phyloP scores from a whole-genome alignment of 192 early-diverging fungal genomes.

The Lobosporangium transversale region DNA sequence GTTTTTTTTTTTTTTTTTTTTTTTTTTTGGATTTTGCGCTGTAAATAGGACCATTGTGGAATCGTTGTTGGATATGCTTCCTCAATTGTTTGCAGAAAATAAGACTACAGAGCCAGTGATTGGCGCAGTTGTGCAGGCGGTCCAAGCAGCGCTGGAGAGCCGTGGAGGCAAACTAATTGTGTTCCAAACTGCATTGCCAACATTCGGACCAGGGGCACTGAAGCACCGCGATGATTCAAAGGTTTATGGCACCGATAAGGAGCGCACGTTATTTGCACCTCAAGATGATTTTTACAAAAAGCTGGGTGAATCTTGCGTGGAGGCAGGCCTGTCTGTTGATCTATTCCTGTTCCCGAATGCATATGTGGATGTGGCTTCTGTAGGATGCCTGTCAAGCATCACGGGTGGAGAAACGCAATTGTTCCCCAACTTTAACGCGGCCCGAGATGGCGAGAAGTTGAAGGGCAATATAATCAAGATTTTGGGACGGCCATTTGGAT shows the following conservation, averaged over 20 bases:
- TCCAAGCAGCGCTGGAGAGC: conserved; percentile 75
- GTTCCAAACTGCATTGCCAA: conserved; percentile 91
- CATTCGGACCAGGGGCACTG: conserved; percentile 87
- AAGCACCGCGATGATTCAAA: conserved; percentile 91
- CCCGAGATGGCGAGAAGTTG: conserved; percentile 77
- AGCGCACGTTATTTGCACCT: conserved; percentile 85
- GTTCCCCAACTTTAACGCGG: conserved; percentile 85
- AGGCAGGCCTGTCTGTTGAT: conserved; percentile 86
- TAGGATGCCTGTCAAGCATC: conserved; percentile 79
- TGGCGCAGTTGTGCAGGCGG: conserved; percentile 83
- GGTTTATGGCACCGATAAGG: conserved; percentile 92
- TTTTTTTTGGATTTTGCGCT: conserved; percentile 1
- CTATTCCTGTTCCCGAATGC: conserved; percentile 90
- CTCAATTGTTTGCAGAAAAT: conserved; percentile 84
- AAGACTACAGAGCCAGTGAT: conserved; percentile 79
- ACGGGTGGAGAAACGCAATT: conserved; percentile 89
- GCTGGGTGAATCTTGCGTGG: conserved; percentile 83
- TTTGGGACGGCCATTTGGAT: conserved; percentile 83
- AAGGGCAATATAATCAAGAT: conserved; percentile 77
- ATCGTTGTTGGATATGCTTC: conserved; percentile 81
- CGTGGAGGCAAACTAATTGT: conserved; percentile 89
- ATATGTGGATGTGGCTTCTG: conserved; percentile 91
- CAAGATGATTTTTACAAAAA: conserved; percentile 89
- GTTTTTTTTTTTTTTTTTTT: neutral
- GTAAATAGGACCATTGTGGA: conserved; percentile 83